Evolutionary conservation across 176 grass and related monocot species (phyloP).

Genomic region (Ananas comosus): DNA sequence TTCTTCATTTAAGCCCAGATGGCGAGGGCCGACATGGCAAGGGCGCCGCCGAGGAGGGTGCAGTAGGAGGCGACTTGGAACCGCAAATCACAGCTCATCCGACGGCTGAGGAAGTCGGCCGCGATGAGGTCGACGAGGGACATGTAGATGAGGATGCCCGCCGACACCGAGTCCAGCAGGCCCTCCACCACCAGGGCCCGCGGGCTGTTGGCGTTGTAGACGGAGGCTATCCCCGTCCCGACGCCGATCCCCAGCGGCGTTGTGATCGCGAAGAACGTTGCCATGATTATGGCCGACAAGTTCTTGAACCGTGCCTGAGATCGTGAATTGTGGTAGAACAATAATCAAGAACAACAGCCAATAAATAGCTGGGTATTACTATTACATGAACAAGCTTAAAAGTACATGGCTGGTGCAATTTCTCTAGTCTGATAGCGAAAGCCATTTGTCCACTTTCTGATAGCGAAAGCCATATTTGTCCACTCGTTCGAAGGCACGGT

Average conservation of each 20-base stretch:
- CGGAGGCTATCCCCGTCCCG: slow-evolving; percentile 40
- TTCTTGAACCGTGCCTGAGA: slow-evolving; percentile 65
- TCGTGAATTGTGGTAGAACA: no score
- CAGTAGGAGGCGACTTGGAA: slow-evolving; percentile 47
- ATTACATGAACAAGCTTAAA: background rate
- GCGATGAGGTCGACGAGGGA: slow-evolving; percentile 84
- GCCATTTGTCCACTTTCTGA: background rate
- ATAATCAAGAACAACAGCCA: background rate
- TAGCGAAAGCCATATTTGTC: background rate
- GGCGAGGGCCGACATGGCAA: slow-evolving; percentile 70
- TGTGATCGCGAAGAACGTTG: slow-evolving; percentile 72
- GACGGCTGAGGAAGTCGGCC: slow-evolving; percentile 53
- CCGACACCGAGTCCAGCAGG: slow-evolving; percentile 68
- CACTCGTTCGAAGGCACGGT: background rate
- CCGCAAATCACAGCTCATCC: slow-evolving; percentile 26
- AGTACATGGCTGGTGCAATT: background rate
- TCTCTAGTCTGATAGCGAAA: background rate
- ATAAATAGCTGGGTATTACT: background rate
- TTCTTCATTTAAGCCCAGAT: slow-evolving; percentile 63
- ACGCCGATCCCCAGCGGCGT: slow-evolving; percentile 62
- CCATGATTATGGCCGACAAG: slow-evolving; percentile 43
- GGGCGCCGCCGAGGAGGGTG: slow-evolving; percentile 46
- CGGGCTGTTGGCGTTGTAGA: slow-evolving; percentile 66
- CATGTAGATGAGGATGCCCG: slow-evolving; percentile 95
- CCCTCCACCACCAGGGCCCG: slow-evolving; percentile 63